Base-by-base conservation (phyloP, 495 filamentous ascomycete genomes). In the Penicillium chermesinum region DNA sequence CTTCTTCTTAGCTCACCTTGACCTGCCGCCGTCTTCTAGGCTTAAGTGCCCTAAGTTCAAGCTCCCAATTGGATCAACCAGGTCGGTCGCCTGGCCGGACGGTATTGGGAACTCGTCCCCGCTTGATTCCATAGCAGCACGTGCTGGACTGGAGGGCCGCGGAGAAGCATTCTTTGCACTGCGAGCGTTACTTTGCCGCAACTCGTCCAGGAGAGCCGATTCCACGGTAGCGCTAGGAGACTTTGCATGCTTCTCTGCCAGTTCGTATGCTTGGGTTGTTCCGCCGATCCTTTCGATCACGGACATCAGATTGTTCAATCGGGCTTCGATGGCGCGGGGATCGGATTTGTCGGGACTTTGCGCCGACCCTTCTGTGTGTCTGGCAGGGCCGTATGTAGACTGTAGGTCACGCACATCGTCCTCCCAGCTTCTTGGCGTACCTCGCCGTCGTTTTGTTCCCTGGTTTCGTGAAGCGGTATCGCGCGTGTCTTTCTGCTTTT, bases 41-140 rank as follows among this genome's bases (percentile, higher is more conserved):
- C 72, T 75, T 33, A 75, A 55, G 64, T 75, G 70, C 0, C 72
- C 72, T 33, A 75, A 38, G 52, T 75, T 75, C 32, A 75, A 46
- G 46, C 64, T 71, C 12, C 70, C 69, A 21, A 74, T 58, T 4
- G 72, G 72, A 52, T 75, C 72, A 7, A 73, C 66, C 17, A 70
- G 54, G 36, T 75, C 72, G 1, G 65, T 71, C 4, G 69, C 71
- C 58, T 65, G 69, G 1, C 71, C 71, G 7, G 71, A 58, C 6
- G 71, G 71, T 16, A 75, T 71, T 1, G 71, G 71, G 47, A 75
- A 75, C 32, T 75, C 71, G 44, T 75, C 71, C 7, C 65, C 59
- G 40, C 65, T 67, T 13, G 67, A 69, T 17, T 73, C 70, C 39
- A 45, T 27, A 3, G 51, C 57, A 9, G 38, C 47, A 30, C 69